A percentile compares a stretch with the other conserved stretches of the same genome.
phyloP scores from a whole-genome alignment of 2,329 filamentous ascomycete genomes.

The Cytospora paraplurivora region DNA sequence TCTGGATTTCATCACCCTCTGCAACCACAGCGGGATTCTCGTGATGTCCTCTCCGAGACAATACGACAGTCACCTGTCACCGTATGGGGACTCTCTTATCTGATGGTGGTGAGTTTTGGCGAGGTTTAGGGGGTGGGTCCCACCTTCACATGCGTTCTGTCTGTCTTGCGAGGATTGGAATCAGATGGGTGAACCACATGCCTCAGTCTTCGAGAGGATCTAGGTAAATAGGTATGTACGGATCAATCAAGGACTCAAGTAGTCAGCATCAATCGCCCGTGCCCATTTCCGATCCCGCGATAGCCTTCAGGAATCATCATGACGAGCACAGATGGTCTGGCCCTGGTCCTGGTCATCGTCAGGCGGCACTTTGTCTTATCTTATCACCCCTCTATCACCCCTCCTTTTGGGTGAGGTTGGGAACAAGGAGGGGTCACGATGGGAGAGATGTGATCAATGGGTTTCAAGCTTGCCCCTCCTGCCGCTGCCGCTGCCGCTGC shows the following conservation, averaged over 20 bases:
- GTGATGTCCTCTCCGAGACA: constrained; percentile 21
- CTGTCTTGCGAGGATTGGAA: constrained; percentile 9
- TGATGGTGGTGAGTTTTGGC: constrained; percentile 1
- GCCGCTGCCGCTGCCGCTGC: background rate
- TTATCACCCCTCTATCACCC: constrained; percentile 31
- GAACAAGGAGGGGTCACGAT: constrained; percentile 19
- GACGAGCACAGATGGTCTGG: background rate
- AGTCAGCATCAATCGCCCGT: background rate
- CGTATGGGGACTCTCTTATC: constrained; percentile 9
- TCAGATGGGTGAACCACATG: background rate
- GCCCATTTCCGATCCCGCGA: constrained; percentile 11
- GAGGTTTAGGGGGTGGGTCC: background rate
- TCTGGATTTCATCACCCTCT: constrained; percentile 13
- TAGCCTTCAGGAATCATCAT: constrained; percentile 10
- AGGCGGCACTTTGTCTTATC: constrained; percentile 21
- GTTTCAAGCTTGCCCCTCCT: background rate
- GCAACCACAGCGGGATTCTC: constrained; percentile 20
- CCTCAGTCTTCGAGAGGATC: background rate
- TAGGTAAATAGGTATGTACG: background rate
- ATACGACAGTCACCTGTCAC: constrained; percentile 16
- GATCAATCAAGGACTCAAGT: no score
- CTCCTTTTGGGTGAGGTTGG: constrained; percentile 26
- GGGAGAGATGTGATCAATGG: background rate
- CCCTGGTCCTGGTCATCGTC: background rate
- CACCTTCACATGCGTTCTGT: constrained; percentile 19